Percentiles rank a stretch among this genome's conserved stretches.
These are phyloP conservation scores for Aspergillus novoparasiticus DNA, from an alignment of 2,329 filamentous ascomycete genomes.

Conservation along the genomic window DNA sequence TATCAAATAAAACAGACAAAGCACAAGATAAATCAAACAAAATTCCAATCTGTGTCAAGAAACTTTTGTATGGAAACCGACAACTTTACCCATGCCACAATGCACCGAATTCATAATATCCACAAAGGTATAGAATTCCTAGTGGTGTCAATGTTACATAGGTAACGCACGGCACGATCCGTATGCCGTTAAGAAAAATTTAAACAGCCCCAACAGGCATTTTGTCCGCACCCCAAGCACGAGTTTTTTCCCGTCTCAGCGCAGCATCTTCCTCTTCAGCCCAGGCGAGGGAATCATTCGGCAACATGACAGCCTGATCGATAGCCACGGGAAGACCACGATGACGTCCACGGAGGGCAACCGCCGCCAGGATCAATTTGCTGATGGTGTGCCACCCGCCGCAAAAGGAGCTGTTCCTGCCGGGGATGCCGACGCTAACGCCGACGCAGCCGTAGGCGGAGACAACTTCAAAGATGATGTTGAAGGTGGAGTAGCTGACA, in stretches of 20 bases:
- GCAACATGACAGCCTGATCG: slow-evolving; percentile 53
- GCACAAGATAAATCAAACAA: not conserved
- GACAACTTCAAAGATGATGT: slow-evolving; percentile 53
- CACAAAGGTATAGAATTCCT: not conserved
- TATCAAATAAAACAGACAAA: not conserved
- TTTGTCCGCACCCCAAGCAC: slow-evolving; percentile 24
- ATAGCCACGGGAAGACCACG: slow-evolving; percentile 60
- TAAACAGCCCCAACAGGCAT: slow-evolving; percentile 31
- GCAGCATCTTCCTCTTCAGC: slow-evolving; percentile 47
- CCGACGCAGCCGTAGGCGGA: slow-evolving; percentile 65
- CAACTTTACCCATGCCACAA: not conserved
- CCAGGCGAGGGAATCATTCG: slow-evolving; percentile 43
- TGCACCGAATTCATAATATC: not conserved
- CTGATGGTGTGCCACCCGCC: slow-evolving; percentile 58
- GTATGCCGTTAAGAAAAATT: not conserved
- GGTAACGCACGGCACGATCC: not conserved
- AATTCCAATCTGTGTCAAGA: not conserved
- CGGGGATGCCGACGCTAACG: slow-evolving; percentile 59
- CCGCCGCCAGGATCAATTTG: slow-evolving; percentile 61
- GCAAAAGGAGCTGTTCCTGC: slow-evolving; percentile 57
- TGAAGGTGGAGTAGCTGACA: slow-evolving; percentile 59
- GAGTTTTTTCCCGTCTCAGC: slow-evolving; percentile 31
- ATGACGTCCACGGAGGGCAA: slow-evolving; percentile 61
- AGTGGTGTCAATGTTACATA: not conserved
- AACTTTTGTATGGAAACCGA: not conserved